Percentiles rank a stretch among this genome's conserved stretches.
Conservation (phyloP, 2,329 filamentous ascomycete species). For the Aureobasidium subglaciale region DNA sequence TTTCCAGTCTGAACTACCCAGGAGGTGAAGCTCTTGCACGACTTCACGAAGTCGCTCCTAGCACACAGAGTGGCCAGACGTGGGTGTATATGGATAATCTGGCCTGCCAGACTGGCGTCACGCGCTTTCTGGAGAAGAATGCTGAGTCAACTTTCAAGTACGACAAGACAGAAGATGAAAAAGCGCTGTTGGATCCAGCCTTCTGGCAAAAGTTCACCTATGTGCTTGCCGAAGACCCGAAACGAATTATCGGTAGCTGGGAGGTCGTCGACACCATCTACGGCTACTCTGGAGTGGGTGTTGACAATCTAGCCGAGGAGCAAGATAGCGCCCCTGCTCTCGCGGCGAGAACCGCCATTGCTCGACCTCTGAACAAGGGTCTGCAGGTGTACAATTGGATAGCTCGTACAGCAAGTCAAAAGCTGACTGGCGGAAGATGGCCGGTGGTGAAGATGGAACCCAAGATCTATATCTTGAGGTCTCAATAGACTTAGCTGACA, state of each 20-base stretch:
- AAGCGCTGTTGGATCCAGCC: conserved; percentile 37
- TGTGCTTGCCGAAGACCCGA: conserved; percentile 46
- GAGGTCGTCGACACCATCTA: conserved; percentile 43
- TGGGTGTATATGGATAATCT: conserved; percentile 53
- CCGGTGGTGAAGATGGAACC: conserved; percentile 14
- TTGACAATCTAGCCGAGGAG: neutral
- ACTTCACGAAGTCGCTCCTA: conserved; percentile 30
- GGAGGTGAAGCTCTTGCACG: conserved; percentile 67
- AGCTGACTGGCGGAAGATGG: conserved; percentile 14
- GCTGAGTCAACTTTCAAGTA: conserved; percentile 43
- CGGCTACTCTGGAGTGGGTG: conserved; percentile 44
- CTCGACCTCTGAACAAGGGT: neutral
- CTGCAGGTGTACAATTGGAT: neutral
- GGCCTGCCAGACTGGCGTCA: conserved; percentile 57
- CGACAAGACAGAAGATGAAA: conserved; percentile 51
- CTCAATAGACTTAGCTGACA: neutral
- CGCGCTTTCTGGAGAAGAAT: conserved; percentile 47
- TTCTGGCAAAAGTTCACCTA: conserved; percentile 58
- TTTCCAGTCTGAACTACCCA: conserved; percentile 89
- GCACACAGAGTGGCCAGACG: neutral
- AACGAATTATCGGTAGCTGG: conserved; percentile 46
- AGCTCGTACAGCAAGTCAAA: neutral
- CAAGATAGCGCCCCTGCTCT: conserved; percentile 7
- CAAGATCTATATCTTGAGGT: conserved; percentile 39
- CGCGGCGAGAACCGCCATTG: neutral